Percentiles rank a stretch among this genome's conserved stretches.
These are phyloP conservation scores for Chrysosphaeria jannelii DNA, from an alignment of 2,329 filamentous ascomycete genomes.

Conservation along the genomic window DNA sequence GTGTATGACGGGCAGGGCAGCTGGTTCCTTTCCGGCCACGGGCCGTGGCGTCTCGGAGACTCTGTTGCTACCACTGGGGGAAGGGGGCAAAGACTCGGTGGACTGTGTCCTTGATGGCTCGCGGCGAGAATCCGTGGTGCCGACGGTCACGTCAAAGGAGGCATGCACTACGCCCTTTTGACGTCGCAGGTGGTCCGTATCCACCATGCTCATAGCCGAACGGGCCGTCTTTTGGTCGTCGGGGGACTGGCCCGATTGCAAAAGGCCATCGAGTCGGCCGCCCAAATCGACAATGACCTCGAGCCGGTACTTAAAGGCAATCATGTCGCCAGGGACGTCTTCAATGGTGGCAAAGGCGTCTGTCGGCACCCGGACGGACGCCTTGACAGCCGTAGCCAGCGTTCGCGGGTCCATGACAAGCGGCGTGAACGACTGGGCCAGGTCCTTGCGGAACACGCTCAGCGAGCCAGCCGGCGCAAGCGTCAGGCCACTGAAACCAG, in stretches of 20 bases:
- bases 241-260: constrained; percentile 19
- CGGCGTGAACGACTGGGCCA: constrained; percentile 67
- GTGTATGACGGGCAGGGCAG: background rate
- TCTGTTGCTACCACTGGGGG: too few species aligned
- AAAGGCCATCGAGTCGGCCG: constrained; percentile 48
- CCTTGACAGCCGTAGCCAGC: constrained; percentile 50
- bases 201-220: constrained; percentile 28
- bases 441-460: constrained; percentile 83
- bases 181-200: constrained; percentile 59
- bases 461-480: constrained; percentile 63
- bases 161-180: constrained; percentile 82
- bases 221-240: background rate
- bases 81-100: too few species aligned
- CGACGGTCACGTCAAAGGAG: constrained; percentile 62
- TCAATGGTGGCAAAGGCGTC: constrained; percentile 80
- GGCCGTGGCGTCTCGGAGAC: background rate
- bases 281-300: constrained; percentile 84
- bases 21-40: constrained; percentile 5
- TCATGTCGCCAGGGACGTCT: constrained; percentile 72
- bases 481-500: constrained; percentile 61
- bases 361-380: constrained; percentile 62
- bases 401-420: constrained; percentile 62
- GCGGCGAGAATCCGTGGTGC: constrained; percentile 47
- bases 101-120: constrained; percentile 7
- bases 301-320: constrained; percentile 79